Conservation (phyloP, 352 stramenopile species). For the Peronospora destructor region DNA sequence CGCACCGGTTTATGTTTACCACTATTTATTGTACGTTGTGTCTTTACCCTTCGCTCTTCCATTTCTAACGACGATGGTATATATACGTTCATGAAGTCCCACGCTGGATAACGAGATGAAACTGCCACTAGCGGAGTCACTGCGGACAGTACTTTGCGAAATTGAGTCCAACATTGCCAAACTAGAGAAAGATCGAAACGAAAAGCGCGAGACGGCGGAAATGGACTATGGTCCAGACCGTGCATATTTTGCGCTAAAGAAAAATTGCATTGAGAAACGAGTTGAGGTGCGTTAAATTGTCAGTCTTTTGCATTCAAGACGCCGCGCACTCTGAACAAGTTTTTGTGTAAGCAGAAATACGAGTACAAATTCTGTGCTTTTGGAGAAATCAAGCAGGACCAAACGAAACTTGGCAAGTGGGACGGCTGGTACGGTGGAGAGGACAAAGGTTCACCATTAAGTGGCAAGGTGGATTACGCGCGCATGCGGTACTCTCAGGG, state of each 20-base stretch:
- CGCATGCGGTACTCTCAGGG: conserved; percentile 77
- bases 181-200: conserved; percentile 42
- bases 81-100: conserved; percentile 31
- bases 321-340: background rate
- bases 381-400: conserved; percentile 70
- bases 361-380: conserved; percentile 87
- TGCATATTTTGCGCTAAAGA: conserved; percentile 69
- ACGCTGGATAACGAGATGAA: conserved; percentile 49
- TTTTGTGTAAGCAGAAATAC: conserved; percentile 54
- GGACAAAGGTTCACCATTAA: background rate
- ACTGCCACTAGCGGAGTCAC: conserved; percentile 52
- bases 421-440: conserved; percentile 36
- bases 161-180: conserved; percentile 59
- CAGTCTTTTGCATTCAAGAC: background rate
- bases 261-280: conserved; percentile 68
- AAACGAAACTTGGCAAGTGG: conserved; percentile 73
- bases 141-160: conserved; percentile 57
- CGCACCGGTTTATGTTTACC: conserved; percentile 53
- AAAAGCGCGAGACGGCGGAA: conserved; percentile 31
- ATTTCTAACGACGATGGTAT: conserved; percentile 10
- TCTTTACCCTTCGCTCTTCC: background rate
- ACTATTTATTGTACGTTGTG: conserved; percentile 68
- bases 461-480: conserved; percentile 29
- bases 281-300: conserved; percentile 47
- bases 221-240: conserved; percentile 65